phyloP scores from a whole-genome alignment of 78 protist genomes.

The Speleostelium caveatum region DNA sequence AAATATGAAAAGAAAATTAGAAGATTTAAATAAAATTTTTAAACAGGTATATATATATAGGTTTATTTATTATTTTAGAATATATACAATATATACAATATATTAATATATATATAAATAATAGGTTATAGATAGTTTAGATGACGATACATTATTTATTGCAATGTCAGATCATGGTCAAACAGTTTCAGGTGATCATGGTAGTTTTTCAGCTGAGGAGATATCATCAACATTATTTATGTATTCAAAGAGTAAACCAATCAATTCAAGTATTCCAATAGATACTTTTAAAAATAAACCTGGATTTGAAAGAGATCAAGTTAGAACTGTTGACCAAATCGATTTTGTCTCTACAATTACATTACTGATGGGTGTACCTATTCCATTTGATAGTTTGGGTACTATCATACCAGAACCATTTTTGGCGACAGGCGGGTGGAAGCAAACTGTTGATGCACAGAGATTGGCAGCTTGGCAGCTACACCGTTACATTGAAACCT shows the following conservation, averaged over 20 bases:
- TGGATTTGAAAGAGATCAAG: background rate
- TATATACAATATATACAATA: no score
- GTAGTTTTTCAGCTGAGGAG: constrained; percentile 74
- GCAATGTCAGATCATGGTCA: constrained; percentile 97
- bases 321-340: constrained; percentile 76
- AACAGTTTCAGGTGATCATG: constrained; percentile 90
- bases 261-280: background rate
- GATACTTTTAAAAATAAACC: background rate
- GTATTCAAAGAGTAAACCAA: background rate
- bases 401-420: constrained; percentile 52
- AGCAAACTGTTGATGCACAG: background rate
- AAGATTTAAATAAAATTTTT: background rate
- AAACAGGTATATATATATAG: background rate
- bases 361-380: constrained; percentile 88
- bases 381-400: constrained; percentile 86
- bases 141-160: constrained; percentile 77
- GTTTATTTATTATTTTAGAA: no score
- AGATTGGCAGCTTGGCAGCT: background rate
- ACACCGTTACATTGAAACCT: background rate
- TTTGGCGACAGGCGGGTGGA: background rate
- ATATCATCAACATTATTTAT: constrained; percentile 52
- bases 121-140: constrained; percentile 35
- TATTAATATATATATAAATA: no score
- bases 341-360: constrained; percentile 91
- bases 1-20: background rate